Percentiles rank a stretch among this genome's conserved stretches.
These are phyloP conservation scores for Diaporthe longicolla DNA, from an alignment of 2,329 filamentous ascomycete genomes.

Conservation along the genomic window DNA sequence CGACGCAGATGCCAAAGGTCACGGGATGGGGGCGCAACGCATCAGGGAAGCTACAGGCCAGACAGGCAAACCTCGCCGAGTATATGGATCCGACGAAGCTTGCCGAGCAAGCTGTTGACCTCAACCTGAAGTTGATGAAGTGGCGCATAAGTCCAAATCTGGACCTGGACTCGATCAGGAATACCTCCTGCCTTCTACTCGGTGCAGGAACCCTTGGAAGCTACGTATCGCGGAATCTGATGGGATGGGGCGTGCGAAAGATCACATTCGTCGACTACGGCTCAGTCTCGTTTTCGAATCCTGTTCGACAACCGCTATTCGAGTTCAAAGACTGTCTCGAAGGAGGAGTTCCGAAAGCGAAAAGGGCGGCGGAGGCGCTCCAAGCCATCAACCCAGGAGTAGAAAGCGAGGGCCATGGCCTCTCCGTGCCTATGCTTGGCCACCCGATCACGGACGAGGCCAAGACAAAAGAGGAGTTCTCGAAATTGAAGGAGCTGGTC, in stretches of 20 bases:
- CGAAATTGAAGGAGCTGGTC: conserved; percentile 80
- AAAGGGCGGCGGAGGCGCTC: conserved; percentile 83
- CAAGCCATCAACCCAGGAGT: conserved; percentile 92
- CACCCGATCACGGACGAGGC: conserved; percentile 84
- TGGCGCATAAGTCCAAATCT: conserved; percentile 94
- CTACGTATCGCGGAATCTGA: conserved; percentile 90
- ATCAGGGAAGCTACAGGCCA: conserved; percentile 81
- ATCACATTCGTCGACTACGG: conserved; percentile 98
- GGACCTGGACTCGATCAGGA: conserved; percentile 89
- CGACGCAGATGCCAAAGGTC: conserved; percentile 81
- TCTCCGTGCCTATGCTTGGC: conserved; percentile 95
- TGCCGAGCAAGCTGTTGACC: conserved; percentile 93
- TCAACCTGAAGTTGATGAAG: conserved; percentile 98
- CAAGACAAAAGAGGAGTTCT: conserved; percentile 80
- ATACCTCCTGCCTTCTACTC: conserved; percentile 89
- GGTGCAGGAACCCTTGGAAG: conserved; percentile 94
- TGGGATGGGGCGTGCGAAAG: conserved; percentile 96
- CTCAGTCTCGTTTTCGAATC: conserved; percentile 94
- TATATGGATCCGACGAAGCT: conserved; percentile 93
- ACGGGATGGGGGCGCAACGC: conserved; percentile 95
- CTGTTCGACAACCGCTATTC: conserved; percentile 94
- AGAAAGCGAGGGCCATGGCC: conserved; percentile 81
- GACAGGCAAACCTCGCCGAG: conserved; percentile 86
- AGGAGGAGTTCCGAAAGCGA: conserved; percentile 87
- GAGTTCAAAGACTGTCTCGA: conserved; percentile 89